phyloP scores from a whole-genome alignment of 1,284 basidiomycete genomes.

The Amylostereum areolatum region DNA sequence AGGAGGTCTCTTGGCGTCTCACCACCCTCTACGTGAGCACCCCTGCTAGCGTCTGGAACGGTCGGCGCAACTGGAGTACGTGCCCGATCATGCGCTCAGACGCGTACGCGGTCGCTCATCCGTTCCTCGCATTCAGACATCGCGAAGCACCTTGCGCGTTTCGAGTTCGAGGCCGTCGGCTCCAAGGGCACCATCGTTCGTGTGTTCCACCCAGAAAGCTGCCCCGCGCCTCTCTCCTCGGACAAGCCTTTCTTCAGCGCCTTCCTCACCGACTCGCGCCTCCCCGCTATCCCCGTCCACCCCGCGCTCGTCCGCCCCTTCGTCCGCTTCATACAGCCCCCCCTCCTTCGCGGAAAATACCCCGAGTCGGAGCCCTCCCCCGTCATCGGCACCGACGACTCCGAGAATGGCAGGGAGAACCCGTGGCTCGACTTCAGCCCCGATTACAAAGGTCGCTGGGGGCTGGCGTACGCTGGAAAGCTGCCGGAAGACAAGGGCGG shows the following conservation, averaged over 20 bases:
- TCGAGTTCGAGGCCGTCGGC: conserved; percentile 1
- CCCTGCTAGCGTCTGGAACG: conserved; percentile 8
- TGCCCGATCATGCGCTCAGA: neutral
- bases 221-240: neutral
- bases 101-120: neutral
- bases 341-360: conserved; percentile 2
- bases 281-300: conserved; percentile 7
- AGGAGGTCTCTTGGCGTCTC: neutral
- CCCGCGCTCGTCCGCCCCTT: neutral
- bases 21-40: conserved; percentile 13
- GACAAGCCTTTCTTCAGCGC: conserved; percentile 12
- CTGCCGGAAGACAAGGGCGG: neutral
- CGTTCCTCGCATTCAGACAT: conserved; percentile 4
- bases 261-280: conserved; percentile 7
- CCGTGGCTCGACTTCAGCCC: conserved; percentile 7
- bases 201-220: conserved; percentile 2
- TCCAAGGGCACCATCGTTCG: neutral
- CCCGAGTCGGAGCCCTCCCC: neutral
- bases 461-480: conserved; percentile 6
- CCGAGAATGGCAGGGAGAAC: neutral
- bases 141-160: conserved; percentile 10
- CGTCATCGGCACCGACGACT: conserved; percentile 1
- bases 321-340: conserved; percentile 10
- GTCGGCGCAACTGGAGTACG: conserved; percentile 12
- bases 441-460: conserved; percentile 7